These are phyloP conservation scores for Nannochloropsis gaditana DNA, from an alignment of 108 stramenopile species.

Conservation along the genomic window DNA sequence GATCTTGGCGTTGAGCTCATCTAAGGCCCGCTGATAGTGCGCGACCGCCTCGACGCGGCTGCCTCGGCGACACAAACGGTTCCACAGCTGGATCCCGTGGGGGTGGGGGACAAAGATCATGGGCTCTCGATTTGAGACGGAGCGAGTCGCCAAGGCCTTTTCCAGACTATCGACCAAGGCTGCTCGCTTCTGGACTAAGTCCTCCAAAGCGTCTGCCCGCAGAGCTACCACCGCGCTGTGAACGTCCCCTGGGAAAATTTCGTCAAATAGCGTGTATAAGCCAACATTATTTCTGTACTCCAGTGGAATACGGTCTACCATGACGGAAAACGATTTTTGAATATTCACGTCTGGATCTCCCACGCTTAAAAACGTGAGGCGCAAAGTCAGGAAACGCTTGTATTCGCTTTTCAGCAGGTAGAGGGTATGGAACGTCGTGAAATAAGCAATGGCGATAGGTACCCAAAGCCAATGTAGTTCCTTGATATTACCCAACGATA, in stretches of 20 bases:
- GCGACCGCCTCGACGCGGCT: not conserved
- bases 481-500: slow-evolving; percentile 17
- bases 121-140: slow-evolving; percentile 25
- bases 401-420: slow-evolving; percentile 29
- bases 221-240: slow-evolving; percentile 22
- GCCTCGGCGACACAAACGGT: not conserved
- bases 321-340: slow-evolving; percentile 32
- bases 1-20: not conserved
- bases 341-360: slow-evolving; percentile 28
- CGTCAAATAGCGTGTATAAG: slow-evolving; percentile 24
- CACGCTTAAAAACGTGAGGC: not conserved
- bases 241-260: slow-evolving; percentile 30
- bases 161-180: slow-evolving; percentile 29
- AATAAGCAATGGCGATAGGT: slow-evolving; percentile 25
- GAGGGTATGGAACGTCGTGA: slow-evolving; percentile 18
- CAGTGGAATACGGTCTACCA: slow-evolving; percentile 27
- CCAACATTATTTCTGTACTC: not conserved
- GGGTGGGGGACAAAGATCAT: not conserved
- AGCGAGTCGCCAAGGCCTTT: slow-evolving; percentile 26
- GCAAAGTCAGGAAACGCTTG: slow-evolving; percentile 24
- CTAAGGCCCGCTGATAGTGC: not conserved
- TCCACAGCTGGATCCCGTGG: not conserved
- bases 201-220: slow-evolving; percentile 25
- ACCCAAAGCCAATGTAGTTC: slow-evolving; percentile 20
- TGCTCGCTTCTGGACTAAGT: slow-evolving; percentile 17